phyloP scores from a whole-genome alignment of 805 yeast species.

The Lipomyces spencermartinsiae region DNA sequence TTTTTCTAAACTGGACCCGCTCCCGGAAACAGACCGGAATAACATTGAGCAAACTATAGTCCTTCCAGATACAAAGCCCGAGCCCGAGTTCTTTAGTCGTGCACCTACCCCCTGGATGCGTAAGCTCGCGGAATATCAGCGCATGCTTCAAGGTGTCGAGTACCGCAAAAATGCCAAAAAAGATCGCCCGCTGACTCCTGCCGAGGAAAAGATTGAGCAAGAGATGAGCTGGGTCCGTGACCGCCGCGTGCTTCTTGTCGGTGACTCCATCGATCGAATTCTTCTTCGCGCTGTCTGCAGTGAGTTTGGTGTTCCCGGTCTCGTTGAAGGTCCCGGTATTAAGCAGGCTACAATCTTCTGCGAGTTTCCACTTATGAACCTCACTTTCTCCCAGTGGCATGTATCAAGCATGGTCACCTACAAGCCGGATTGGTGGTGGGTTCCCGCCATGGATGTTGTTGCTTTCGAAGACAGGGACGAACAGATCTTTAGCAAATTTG shows the following conservation, averaged over 20 bases:
- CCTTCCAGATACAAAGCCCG: conserved; percentile 5
- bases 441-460: conserved; percentile 17
- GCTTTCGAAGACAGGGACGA: conserved; percentile 23
- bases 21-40: conserved; percentile 6
- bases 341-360: conserved; percentile 26
- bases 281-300: conserved; percentile 15
- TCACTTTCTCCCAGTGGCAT: conserved; percentile 28
- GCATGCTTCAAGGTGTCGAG: conserved; percentile 5
- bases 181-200: conserved; percentile 8
- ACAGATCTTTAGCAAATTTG: conserved; percentile 12
- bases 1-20: conserved; percentile 7
- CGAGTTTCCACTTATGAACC: conserved; percentile 15
- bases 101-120: conserved; percentile 25
- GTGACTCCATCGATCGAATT: conserved; percentile 26
- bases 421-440: conserved; percentile 32
- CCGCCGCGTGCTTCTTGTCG: conserved; percentile 18
- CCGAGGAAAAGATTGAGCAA: conserved; percentile 8
- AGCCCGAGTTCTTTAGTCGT: conserved; percentile 10
- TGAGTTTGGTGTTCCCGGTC: conserved; percentile 15
- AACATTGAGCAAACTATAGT: neutral
- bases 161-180: conserved; percentile 2
- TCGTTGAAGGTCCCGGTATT: conserved; percentile 11
- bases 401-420: conserved; percentile 21
- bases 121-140: conserved; percentile 14
- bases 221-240: conserved; percentile 16